Percentiles rank a stretch among this genome's conserved stretches.
These are phyloP conservation scores for Trichophaea hybrida DNA, from an alignment of 2,329 filamentous ascomycete genomes.

Conservation along the genomic window DNA sequence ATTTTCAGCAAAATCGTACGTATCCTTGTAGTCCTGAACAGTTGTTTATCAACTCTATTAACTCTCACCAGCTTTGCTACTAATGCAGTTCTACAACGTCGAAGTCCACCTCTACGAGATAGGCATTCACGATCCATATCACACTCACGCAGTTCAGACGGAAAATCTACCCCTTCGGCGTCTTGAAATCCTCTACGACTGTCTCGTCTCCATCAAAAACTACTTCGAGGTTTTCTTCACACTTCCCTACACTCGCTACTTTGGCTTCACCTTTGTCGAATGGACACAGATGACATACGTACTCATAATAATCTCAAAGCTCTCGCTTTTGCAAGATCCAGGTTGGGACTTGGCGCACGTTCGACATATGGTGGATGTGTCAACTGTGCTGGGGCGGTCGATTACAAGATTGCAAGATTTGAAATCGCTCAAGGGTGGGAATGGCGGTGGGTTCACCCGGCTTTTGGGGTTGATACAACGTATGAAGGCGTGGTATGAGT, in stretches of 20 bases:
- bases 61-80: background rate
- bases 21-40: background rate
- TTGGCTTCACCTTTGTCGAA: background rate
- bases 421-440: background rate
- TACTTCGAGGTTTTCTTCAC: background rate
- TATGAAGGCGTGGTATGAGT: background rate
- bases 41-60: background rate
- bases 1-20: background rate
- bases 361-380: background rate
- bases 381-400: background rate
- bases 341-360: background rate
- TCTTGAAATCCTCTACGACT: background rate
- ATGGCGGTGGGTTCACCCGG: background rate
- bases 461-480: background rate
- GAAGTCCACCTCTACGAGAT: background rate
- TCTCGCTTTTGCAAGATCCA: background rate
- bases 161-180: background rate
- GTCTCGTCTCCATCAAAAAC: background rate
- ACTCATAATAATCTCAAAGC: background rate
- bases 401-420: background rate
- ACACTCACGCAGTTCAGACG: background rate
- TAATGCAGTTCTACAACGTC: background rate
- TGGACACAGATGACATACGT: background rate
- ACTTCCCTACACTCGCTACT: background rate
- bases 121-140: background rate